Evolutionary conservation across 2,329 filamentous ascomycete genomes (phyloP), one percentile per base, ranked within the genome.

Genomic region (Cryphonectria radicalis): DNA sequence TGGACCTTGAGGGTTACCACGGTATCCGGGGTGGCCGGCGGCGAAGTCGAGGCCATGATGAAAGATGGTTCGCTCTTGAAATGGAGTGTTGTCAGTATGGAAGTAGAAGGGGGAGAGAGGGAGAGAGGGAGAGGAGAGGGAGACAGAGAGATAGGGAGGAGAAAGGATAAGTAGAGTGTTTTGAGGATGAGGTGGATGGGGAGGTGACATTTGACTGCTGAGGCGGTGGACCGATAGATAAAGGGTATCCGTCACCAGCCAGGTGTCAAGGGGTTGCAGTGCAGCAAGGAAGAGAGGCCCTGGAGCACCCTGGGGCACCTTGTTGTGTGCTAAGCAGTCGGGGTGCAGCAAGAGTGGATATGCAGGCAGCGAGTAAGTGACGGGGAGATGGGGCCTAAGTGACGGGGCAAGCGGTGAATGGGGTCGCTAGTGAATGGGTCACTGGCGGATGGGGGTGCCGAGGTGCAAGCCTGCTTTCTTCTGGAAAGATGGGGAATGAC

Each of bases 1-100:
- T 89, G 88, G 79, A 97, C 88, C 86, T 98, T 98, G 84, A 98
- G 85, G 75, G 92, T 94, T 82, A 98, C 92, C 75, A 89, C 84
- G 67, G 92, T 94, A 74, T 94, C 92, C 70, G 89, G 88, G 67
- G 79, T 76, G 62, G 79, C 75, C 63, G 78, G 63, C 63, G 78
- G 63, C 22, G 74, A 76, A 74, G 79, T 74, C 70, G 82, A 80
- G 72, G 82, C 81, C 81, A 82, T 82, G 71, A 73, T 75, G 75
- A 71, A 70, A 69, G 63, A 63, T 62, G 17, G 32, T 35, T 63
- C 50, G 35, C 59, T 72, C 55, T 43, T 57, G 55, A 32, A 10
- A 60, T 17, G 22, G 66, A 62, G 32, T 13, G 25, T 19, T 42
- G 60, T 67, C 35, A 69, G 46, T 19, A 14, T 55, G 25, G 46